Base-by-base conservation (phyloP, 345 rosid genomes). In the Salix caprea region DNA sequence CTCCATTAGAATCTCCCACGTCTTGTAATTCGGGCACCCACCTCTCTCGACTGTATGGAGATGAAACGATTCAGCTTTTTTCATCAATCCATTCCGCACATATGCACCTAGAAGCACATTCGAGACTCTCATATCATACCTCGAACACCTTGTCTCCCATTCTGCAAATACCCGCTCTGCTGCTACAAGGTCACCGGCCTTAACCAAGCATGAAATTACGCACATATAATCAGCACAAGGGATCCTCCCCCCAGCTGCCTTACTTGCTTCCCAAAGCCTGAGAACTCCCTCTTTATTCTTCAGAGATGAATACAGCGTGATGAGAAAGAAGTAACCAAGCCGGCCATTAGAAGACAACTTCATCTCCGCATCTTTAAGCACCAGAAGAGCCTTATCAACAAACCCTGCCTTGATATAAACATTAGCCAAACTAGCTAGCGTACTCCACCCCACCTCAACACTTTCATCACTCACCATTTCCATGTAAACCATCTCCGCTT, bases 1-100 rank as follows among this genome's bases (percentile, higher is more conserved):
- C 79, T 91, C 93, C 84, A 79, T 84, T 21, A 91, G 79, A 67
- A 91, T 91, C 62, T 91, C 95, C 95, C 93, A 91, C n/a, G 93
- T 89, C 84, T 89, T 91, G 76, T 84, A 89, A 77, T 91, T 91
- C 23, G 96, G 93, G 65, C 42, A 44, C 65, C 93, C 93, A 70
- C 93, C 91, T 79, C 77, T 86, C 76, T 81, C 81, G 75, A 89
- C 68, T 23, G 86, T 80, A 42, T 40, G 87, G 6, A 30, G 37
- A 74, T 91, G 89, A 60, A 91, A 74, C 0, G 82, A 56, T 81
- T 89, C 88, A 9, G 88, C 91, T 81, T 84, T 84, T 26, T 8
- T 54, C 54, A 84, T 84, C 70, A 82, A 8, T 56, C 90, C 89
- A 65, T 74, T 81, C 67, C 86, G 83, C 18, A 73, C 69, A 60